Base-by-base conservation (phyloP, 2,329 filamentous ascomycete genomes). In the Colletotrichum somersetense region DNA sequence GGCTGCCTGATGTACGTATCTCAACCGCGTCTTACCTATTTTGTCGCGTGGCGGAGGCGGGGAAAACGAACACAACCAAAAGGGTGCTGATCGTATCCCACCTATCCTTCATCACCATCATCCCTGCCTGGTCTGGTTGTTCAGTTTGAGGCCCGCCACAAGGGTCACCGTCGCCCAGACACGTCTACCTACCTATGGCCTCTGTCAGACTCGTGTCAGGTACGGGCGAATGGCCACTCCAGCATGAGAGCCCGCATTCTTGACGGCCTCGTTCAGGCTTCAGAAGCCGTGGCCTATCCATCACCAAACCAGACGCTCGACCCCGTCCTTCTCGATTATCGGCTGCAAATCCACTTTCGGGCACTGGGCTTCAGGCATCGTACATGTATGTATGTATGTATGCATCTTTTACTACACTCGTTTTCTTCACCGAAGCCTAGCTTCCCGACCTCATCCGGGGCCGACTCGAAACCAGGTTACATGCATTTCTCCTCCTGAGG, bases 1-100 rank as follows among this genome's bases (percentile, higher is more conserved):
- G 70, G 59, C 23, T 70, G 70, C 70, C 66, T 69, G 12, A 5
- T 14, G 46, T 14, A 50, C 46, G 46, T 50, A 50, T n/a, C 46
- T 4, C 1, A 0, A 8, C 2, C 6, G 4, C 48, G 23, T 23
- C 14, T 30, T 8, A 16, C 48, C 48, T 8, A 14, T 52, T 8
- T 16, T 1, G 12, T 26, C 48, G 7, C n/a, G n/a, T 11, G 64
- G 38, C 42, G n/a, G n/a, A 14, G 42, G 57, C 33, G 64, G 63
- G 56, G 67, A 61, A 53, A 57, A 56, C 20, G 53, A 50, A 0
- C 46, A 12, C 46, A n/a, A 2, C 20, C 46, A n/a, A 53, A 53
- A 30, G 50, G 46, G n/a, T 42, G 30, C 30, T 30, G 30, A 30
- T 30, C 30, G 30, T 30, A 63, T 62, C 26, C 26, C 3, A 26